Evolutionary conservation across 441 rosid species (phyloP).

Genomic region (Eruca vesicaria): DNA sequence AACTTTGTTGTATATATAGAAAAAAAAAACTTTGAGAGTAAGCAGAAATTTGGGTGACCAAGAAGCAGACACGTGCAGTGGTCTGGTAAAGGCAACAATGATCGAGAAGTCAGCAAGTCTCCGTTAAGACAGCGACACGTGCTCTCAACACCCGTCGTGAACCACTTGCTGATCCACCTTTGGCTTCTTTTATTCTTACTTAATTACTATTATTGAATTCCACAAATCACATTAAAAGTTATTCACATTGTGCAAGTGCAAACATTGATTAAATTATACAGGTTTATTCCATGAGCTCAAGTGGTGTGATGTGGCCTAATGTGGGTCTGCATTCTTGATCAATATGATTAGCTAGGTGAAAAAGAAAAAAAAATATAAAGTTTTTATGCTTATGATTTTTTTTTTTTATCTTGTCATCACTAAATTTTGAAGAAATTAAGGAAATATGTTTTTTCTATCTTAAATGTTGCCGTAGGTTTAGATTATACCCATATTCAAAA

Average conservation of each 20-base stretch:
- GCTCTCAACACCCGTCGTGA: constrained; percentile 37
- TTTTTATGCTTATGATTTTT: neutral
- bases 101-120: constrained; percentile 40
- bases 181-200: constrained; percentile 23
- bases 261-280: neutral
- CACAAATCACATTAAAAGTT: constrained; percentile 22
- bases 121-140: constrained; percentile 43
- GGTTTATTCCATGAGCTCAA: neutral
- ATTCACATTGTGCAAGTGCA: constrained; percentile 2
- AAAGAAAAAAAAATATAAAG: neutral
- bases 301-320: constrained; percentile 23
- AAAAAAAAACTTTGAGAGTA: too few species aligned
- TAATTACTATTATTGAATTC: constrained; percentile 23
- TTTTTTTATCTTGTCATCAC: neutral
- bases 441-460: neutral
- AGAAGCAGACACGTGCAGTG: constrained; percentile 42
- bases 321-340: neutral
- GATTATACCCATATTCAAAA: neutral
- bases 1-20: too few species aligned
- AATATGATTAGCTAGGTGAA: constrained; percentile 11
- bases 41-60: constrained; percentile 37
- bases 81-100: constrained; percentile 39
- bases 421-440: neutral
- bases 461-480: neutral
- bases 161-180: constrained; percentile 30